These are phyloP conservation scores for Penicillium sp. DNA, from an alignment of 2,329 filamentous ascomycete species.

Conservation along the genomic window DNA sequence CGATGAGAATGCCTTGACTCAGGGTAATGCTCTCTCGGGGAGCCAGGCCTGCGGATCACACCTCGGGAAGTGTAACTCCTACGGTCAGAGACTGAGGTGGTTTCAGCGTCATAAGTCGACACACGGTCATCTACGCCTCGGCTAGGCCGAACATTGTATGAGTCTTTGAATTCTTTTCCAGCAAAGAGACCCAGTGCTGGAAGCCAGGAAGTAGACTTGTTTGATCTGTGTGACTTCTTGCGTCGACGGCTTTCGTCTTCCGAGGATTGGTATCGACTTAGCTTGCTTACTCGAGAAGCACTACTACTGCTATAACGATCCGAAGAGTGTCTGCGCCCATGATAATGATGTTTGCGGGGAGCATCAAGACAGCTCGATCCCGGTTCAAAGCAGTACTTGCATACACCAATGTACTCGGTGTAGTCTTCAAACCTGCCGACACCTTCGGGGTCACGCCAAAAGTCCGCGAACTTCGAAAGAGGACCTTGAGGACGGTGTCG, in stretches of 20 bases:
- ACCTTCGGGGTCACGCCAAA: constrained; percentile 65
- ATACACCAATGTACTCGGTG: constrained; percentile 66
- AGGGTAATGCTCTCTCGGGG: constrained; percentile 36
- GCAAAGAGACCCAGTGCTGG: constrained; percentile 56
- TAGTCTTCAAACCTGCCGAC: constrained; percentile 67
- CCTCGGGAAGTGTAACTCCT: constrained; percentile 48
- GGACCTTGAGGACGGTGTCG: constrained; percentile 58
- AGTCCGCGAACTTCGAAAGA: constrained; percentile 57
- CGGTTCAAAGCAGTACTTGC: constrained; percentile 65
- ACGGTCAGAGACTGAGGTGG: constrained; percentile 27
- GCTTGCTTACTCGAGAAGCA: constrained; percentile 56
- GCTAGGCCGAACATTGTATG: constrained; percentile 59
- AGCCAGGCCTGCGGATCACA: constrained; percentile 33
- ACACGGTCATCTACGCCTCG: constrained; percentile 33
- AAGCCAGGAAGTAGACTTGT: constrained; percentile 49
- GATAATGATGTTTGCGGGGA: constrained; percentile 61
- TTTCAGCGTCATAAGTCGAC: constrained; percentile 30
- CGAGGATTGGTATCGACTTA: constrained; percentile 57
- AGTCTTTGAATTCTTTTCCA: constrained; percentile 59
- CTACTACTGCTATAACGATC: constrained; percentile 44
- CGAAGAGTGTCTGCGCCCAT: constrained; percentile 44
- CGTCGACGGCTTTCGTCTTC: constrained; percentile 50
- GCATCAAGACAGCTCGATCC: constrained; percentile 57
- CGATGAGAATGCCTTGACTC: constrained; percentile 30
- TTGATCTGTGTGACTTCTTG: constrained; percentile 37